Evolutionary conservation across 2,329 filamentous ascomycete species (phyloP), one percentile per base, ranked within the genome.

Genomic region (Aureobasidium zeae): DNA sequence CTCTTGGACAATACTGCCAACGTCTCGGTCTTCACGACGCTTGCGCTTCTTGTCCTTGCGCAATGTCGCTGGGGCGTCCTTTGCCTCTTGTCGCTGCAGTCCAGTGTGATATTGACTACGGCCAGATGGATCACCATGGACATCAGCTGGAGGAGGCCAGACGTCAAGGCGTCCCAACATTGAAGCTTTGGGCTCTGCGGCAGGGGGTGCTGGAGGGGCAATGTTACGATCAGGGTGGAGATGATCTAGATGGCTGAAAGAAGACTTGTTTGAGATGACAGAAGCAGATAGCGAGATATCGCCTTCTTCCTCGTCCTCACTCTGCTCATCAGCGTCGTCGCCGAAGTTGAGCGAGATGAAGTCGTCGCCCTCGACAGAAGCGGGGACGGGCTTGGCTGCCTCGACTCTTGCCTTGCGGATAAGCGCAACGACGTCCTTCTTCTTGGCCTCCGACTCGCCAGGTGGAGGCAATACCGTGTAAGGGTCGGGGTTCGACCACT

Each of bases 401-500:
- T 80, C 76, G 24, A 87, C 70, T 35, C 88, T 84, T 2, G 88
- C 86, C 58, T 94, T 95, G 53, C 88, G 81, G 53, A 96, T 95
- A 48, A 94, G 64, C 56, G 93, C 85, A 25, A 96, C 85, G 28
- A 95, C 81, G 52, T 95, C 87, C 52, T 79, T 81, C 62, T 82
- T 86, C 64, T 91, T 93, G 15, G 75, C 73, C 28, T 76, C 71
- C 4, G 69, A 71, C 44, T 87, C 82, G 51, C 88, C 83, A 0
- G 80, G 76, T 5, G 86, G 87, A 7, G 89, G 89, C 8, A 94
- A 69, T 2, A 78, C 83, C 5, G 86, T 94, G 63, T 96, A 95
- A 0, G 88, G 87, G 59, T 96, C 89, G 3, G 89, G 88, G 54
- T 96, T 96, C 4, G 87, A 94, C 89, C 89, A 96, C 61, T 83